A percentile compares a stretch with the other conserved stretches of the same genome.
Conservation (phyloP, 225 moss, liverwort and hornwort genomes). For the Straminergon stramineum region DNA sequence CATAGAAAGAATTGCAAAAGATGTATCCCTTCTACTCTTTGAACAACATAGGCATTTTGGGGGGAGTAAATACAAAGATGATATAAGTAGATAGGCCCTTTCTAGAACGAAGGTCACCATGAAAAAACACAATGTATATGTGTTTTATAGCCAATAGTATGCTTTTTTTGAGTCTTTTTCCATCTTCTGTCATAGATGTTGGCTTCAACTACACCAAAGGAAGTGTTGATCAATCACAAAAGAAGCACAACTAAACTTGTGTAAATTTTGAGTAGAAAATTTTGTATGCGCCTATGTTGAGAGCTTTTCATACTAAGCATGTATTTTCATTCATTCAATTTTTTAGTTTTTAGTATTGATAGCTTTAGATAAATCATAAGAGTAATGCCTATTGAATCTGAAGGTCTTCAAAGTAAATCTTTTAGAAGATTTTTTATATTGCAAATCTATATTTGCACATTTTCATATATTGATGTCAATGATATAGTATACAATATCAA, state of each 20-base stretch:
- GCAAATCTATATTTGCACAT: rapidly evolving
- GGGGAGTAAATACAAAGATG: neutral
- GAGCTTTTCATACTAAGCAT: neutral
- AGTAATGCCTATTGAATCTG: neutral
- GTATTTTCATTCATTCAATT: neutral
- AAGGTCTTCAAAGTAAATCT: neutral
- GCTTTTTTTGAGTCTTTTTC: neutral
- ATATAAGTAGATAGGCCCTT: neutral
- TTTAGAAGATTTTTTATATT: neutral
- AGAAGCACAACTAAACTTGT: neutral
- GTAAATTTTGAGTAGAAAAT: neutral
- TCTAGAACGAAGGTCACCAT: rapidly evolving
- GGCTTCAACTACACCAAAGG: neutral
- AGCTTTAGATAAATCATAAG: neutral
- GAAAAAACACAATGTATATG: neutral
- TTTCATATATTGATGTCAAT: neutral
- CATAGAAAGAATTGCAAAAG: neutral
- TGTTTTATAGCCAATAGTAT: neutral
- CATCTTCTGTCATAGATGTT: neutral
- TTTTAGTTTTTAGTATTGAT: neutral
- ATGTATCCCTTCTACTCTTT: rapidly evolving
- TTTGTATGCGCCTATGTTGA: rapidly evolving
- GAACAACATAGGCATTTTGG: neutral
- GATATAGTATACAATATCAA: rapidly evolving
- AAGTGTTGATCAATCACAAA: neutral